A percentile compares a stretch with the other conserved stretches of the same genome.
phyloP scores from a whole-genome alignment of 2,329 filamentous ascomycete species.

The Cladosporium velox region DNA sequence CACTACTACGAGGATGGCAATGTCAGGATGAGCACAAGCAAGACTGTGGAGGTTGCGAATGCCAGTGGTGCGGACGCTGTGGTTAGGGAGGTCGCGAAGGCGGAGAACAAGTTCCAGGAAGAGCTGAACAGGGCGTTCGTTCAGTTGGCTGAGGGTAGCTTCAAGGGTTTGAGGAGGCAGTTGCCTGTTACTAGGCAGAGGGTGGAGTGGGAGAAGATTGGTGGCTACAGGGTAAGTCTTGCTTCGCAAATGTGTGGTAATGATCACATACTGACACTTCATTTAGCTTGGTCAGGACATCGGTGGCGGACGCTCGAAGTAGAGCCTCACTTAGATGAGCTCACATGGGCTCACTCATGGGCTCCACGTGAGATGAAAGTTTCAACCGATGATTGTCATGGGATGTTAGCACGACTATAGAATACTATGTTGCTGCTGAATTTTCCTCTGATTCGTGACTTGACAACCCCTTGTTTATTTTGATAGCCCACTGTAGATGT shows the following conservation, averaged over 20 bases:
- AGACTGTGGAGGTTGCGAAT: slow-evolving; percentile 64
- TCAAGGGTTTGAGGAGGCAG: slow-evolving; percentile 90
- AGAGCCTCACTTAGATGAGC: slow-evolving; percentile 11
- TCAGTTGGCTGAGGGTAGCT: slow-evolving; percentile 86
- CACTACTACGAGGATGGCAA: slow-evolving; percentile 99
- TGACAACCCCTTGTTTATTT: background rate
- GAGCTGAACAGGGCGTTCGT: slow-evolving; percentile 90
- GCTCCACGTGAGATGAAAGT: background rate
- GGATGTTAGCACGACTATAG: background rate
- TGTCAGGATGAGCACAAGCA: slow-evolving; percentile 87
- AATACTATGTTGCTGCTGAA: background rate
- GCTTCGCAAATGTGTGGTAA: slow-evolving; percentile 16
- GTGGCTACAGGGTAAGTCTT: slow-evolving; percentile 75
- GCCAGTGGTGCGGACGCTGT: slow-evolving; percentile 66
- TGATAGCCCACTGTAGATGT: background rate
- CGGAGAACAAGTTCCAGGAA: slow-evolving; percentile 93
- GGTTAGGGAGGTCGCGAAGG: slow-evolving; percentile 72
- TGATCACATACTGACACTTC: slow-evolving; percentile 4
- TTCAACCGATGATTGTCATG: background rate
- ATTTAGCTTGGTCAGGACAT: slow-evolving; percentile 52
- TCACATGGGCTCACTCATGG: too few species aligned
- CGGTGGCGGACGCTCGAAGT: slow-evolving; percentile 49
- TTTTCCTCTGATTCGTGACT: background rate
- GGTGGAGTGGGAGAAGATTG: slow-evolving; percentile 99
- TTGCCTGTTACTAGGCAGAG: slow-evolving; percentile 96